Conservation (phyloP, 805 yeast species). For the Metschnikowia amazonensis region DNA sequence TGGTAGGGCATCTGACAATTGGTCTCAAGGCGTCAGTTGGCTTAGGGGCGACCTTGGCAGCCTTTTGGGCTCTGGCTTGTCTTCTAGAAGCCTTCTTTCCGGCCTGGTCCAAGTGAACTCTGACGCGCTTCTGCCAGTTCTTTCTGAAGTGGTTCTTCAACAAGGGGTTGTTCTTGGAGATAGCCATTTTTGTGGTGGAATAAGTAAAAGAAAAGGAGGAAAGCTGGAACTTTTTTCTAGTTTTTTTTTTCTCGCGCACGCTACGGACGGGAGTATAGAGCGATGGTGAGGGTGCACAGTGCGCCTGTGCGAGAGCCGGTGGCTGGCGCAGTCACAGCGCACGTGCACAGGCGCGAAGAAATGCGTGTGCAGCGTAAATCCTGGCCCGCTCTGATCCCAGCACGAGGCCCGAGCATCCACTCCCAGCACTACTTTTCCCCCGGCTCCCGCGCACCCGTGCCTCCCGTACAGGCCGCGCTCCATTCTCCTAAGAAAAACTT, state of each 20-base stretch:
- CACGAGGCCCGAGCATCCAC: neutral
- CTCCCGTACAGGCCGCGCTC: slow-evolving; percentile 9
- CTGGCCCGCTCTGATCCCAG: neutral
- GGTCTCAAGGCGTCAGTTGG: slow-evolving; percentile 97
- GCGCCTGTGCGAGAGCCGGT: neutral
- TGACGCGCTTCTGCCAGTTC: slow-evolving; percentile 99
- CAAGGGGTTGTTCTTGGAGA: slow-evolving; percentile 97
- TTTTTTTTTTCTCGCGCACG: slow-evolving; percentile 9
- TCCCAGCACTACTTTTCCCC: neutral
- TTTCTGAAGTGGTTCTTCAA: slow-evolving; percentile 99
- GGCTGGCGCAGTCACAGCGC: slow-evolving; percentile 1
- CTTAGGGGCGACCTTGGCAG: slow-evolving; percentile 95
- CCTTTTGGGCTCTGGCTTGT: slow-evolving; percentile 87
- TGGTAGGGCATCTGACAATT: slow-evolving; percentile 97
- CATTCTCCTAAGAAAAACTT: slow-evolving; percentile 14
- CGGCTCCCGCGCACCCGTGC: slow-evolving; percentile 6
- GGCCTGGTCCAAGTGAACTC: slow-evolving; percentile 99
- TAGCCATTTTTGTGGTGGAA: slow-evolving; percentile 56
- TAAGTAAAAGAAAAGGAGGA: slow-evolving; percentile 13
- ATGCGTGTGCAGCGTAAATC: slow-evolving; percentile 4
- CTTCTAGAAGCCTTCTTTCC: slow-evolving; percentile 99
- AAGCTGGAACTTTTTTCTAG: slow-evolving; percentile 4
- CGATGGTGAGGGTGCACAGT: slow-evolving; percentile 9
- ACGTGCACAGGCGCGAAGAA: slow-evolving; percentile 3
- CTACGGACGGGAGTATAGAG: slow-evolving; percentile 1